phyloP scores from a whole-genome alignment of 2,329 filamentous ascomycete genomes.

The Phialemonium atrogriseum region DNA sequence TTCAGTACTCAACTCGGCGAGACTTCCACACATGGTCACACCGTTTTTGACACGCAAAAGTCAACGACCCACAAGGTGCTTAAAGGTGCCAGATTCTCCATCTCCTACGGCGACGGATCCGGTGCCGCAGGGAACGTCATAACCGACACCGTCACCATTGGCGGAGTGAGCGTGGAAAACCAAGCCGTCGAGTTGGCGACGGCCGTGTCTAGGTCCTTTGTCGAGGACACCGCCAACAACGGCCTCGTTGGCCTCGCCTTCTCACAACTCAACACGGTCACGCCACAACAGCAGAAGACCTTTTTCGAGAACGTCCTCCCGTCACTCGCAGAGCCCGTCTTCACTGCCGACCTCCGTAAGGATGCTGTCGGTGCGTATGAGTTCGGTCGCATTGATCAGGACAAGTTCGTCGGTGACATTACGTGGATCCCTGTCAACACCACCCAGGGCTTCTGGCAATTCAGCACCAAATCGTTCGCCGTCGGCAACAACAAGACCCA shows the following conservation, averaged over 20 bases:
- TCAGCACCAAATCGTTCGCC: constrained; percentile 47
- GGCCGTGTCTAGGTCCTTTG: constrained; percentile 47
- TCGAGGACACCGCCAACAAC: constrained; percentile 50
- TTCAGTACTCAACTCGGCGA: constrained; percentile 53
- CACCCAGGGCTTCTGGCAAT: constrained; percentile 61
- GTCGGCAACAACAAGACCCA: constrained; percentile 37
- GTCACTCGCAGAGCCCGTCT: constrained; percentile 55
- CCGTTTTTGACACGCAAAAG: constrained; percentile 26
- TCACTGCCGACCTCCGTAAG: constrained; percentile 61
- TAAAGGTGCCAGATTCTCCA: constrained; percentile 45
- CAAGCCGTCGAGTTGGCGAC: constrained; percentile 64
- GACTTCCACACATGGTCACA: constrained; percentile 37
- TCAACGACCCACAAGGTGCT: constrained; percentile 25
- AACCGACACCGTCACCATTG: constrained; percentile 59
- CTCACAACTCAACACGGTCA: constrained; percentile 54
- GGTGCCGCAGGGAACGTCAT: constrained; percentile 56
- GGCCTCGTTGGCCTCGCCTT: constrained; percentile 66
- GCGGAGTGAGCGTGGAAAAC: constrained; percentile 49
- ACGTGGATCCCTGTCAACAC: constrained; percentile 54
- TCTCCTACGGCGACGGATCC: constrained; percentile 63
- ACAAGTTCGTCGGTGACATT: constrained; percentile 55
- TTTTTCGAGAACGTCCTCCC: constrained; percentile 64
- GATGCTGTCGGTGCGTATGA: constrained; percentile 58
- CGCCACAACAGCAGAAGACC: constrained; percentile 56
- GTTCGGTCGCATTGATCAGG: constrained; percentile 61